Percentiles rank a stretch among this genome's conserved stretches.
Evolutionary conservation across 106 monocot genomes (phyloP).

Genomic region (Dactylorhiza incarnata): DNA sequence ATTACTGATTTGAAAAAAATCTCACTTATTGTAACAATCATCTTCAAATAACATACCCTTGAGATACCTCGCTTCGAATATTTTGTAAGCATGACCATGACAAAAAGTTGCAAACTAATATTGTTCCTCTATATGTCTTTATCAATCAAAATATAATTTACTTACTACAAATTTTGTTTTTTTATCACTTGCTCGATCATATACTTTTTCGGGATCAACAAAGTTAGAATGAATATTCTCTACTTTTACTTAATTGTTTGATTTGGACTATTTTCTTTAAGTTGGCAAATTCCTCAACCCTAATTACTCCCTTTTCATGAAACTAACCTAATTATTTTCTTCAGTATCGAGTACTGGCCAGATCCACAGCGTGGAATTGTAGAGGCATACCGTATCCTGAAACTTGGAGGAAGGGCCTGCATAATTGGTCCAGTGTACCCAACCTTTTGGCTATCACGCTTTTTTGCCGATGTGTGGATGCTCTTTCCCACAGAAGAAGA

Average conservation of each 20-base stretch:
- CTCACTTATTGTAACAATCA: background rate
- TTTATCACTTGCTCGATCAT: background rate
- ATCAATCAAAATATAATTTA: too few species aligned
- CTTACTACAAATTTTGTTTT: too few species aligned
- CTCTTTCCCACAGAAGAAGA: conserved; percentile 93
- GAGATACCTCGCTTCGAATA: background rate
- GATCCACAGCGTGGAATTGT: conserved; percentile 88
- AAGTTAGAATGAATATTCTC: background rate
- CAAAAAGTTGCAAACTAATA: background rate
- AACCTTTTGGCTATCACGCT: conserved; percentile 94
- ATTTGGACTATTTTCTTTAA: background rate
- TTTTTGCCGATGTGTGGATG: conserved; percentile 97
- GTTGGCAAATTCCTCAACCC: background rate
- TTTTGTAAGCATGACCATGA: background rate
- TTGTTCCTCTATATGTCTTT: background rate
- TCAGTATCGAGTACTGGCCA: conserved; percentile 94
- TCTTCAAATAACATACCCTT: background rate
- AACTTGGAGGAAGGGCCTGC: conserved; percentile 72
- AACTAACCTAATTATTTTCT: conserved; percentile 3
- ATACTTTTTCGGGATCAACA: background rate
- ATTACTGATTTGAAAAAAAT: background rate
- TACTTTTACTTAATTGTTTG: background rate
- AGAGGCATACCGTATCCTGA: conserved; percentile 86
- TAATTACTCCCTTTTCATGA: background rate
- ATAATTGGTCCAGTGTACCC: conserved; percentile 90